phyloP scores from a whole-genome alignment of 495 filamentous ascomycete species.

The Jackrogersella multiformis region DNA sequence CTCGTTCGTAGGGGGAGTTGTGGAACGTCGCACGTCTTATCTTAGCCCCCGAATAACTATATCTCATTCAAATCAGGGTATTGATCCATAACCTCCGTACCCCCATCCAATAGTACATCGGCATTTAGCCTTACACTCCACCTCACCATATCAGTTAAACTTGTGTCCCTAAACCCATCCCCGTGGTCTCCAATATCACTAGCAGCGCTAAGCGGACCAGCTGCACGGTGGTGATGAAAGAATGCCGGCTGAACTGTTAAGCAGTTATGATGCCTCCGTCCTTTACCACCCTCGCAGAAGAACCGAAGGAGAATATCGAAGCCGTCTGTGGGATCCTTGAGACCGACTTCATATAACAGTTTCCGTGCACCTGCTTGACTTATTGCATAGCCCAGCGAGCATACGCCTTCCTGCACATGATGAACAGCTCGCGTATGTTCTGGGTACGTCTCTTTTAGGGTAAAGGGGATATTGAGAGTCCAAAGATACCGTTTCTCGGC shows the following conservation, averaged over 20 bases:
- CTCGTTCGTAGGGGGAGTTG: too few species aligned
- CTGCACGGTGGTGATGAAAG: constrained; percentile 41
- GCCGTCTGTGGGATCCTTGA: not conserved
- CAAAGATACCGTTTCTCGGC: constrained; percentile 34
- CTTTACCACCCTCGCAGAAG: constrained; percentile 40
- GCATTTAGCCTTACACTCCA: constrained; percentile 3
- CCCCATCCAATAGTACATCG: constrained; percentile 40
- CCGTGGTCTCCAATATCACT: not conserved
- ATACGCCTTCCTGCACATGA: constrained; percentile 42
- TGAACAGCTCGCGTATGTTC: constrained; percentile 46
- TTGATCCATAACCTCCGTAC: constrained; percentile 37
- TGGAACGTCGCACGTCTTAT: too few species aligned
- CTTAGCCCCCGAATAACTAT: not conserved
- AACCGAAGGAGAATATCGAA: constrained; percentile 34
- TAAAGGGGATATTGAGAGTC: constrained; percentile 38
- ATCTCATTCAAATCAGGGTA: constrained; percentile 35
- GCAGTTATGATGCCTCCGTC: constrained; percentile 39
- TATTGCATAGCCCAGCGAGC: not conserved
- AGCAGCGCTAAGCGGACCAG: not conserved
- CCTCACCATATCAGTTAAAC: not conserved
- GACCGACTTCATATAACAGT: not conserved
- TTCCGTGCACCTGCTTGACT: not conserved
- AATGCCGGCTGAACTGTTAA: constrained; percentile 42
- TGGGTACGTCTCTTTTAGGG: constrained; percentile 39
- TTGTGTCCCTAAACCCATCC: not conserved